Evolutionary conservation across 768 basidiomycete genomes (phyloP), one percentile per base, ranked within the genome.

Genomic region (Auriculariales sp.): DNA sequence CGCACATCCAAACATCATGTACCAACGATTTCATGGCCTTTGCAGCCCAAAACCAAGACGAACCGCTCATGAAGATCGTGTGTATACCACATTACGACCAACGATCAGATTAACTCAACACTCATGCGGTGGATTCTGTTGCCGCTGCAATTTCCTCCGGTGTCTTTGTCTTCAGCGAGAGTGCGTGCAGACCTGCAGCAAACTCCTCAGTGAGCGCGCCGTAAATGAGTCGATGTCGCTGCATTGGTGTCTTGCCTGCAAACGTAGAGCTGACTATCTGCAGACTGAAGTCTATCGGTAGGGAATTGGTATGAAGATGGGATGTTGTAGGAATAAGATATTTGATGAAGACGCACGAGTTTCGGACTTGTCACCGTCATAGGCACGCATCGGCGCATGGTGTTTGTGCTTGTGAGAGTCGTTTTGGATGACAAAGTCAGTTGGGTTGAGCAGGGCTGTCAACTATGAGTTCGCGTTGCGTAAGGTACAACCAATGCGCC

Each of bases 331-430:
- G 27, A 25, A 22, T 10, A 27, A 39, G 46, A 27, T 34, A 52
- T 9, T 57, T 52, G 46, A 54, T 55, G 48, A 31, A 49, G 44
- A 75, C 83, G 57, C 71, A 91, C 88, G 88, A 45, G 89, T 85
- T 71, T 90, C 88, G 51, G 79, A 80, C 59, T 71, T 78, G 36
- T 73, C 76, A 55, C 75, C 78, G 49, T 72, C 75, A 62, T 77
- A 70, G 36, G 71, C 79, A 61, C 74, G 74, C 88, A 91, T 91
- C 44, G 88, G 71, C 50, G 74, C 73, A 66, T 91, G 88, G 68
- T 90, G 83, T 59, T 83, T 75, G 64, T 91, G 88, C 66, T 84
- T 72, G 75, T 78, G 80, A 48, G 88, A 90, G 58, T 91, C 83
- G 65, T 91, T 91, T 30, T 71, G 71, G 60, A 91, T 81, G 49